Percentiles rank a stretch among this genome's conserved stretches.
phyloP scores from a whole-genome alignment of 1,139 yeast genomes.

The Blastobotrys serpentis region DNA sequence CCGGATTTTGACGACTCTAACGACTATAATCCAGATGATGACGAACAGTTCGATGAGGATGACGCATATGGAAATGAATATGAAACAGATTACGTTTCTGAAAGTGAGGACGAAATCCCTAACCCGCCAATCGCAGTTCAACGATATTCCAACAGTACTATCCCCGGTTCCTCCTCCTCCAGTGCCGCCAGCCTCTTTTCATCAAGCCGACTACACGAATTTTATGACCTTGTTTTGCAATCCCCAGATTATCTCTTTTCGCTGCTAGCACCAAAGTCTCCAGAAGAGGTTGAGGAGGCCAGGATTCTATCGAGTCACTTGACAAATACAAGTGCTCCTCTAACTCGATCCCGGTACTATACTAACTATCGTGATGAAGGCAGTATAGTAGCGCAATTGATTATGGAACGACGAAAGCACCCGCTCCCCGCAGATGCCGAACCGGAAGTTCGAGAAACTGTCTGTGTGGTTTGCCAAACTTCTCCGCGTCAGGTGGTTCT shows the following conservation, averaged over 20 bases:
- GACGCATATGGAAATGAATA: conserved; percentile 22
- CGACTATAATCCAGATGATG: conserved; percentile 26
- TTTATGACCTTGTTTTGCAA: conserved; percentile 27
- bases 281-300: conserved; percentile 27
- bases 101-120: conserved; percentile 12
- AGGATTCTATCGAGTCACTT: conserved; percentile 26
- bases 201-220: conserved; percentile 18
- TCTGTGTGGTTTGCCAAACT: conserved; percentile 80
- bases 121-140: neutral
- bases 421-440: conserved; percentile 12
- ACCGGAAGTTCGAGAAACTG: conserved; percentile 13
- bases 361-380: conserved; percentile 21
- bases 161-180: neutral
- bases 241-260: conserved; percentile 26
- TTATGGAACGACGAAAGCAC: conserved; percentile 19
- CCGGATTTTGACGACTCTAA: conserved; percentile 31
- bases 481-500: conserved; percentile 73
- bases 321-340: conserved; percentile 17
- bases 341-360: conserved; percentile 29
- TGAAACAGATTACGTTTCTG: conserved; percentile 15
- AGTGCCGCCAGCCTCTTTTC: neutral
- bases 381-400: conserved; percentile 18
- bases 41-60: conserved; percentile 21
- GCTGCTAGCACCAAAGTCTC: conserved; percentile 27
- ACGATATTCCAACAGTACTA: neutral